Percentiles rank a stretch among this genome's conserved stretches.
These are phyloP conservation scores for Coemansia sp. DNA, from an alignment of 192 early-diverging fungal species.

Conservation along the genomic window DNA sequence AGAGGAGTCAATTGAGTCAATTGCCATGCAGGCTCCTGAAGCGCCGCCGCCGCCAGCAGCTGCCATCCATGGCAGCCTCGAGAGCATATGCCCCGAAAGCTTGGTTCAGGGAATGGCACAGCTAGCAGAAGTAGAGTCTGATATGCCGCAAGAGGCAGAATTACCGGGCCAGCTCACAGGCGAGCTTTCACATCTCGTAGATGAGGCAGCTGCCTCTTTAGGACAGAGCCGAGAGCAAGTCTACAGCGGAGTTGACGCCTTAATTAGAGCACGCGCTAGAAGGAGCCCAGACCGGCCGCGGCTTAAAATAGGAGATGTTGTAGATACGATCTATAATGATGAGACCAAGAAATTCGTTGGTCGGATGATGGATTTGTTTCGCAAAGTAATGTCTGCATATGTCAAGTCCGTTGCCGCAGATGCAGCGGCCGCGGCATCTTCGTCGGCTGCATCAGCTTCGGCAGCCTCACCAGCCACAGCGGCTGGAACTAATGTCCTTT, in stretches of 20 bases:
- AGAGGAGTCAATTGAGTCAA: not conserved
- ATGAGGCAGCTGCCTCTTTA: slow-evolving; percentile 17
- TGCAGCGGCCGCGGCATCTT: not conserved
- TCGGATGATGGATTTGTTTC: slow-evolving; percentile 36
- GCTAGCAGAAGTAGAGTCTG: not conserved
- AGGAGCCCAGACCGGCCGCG: slow-evolving; percentile 13
- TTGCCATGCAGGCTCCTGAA: not conserved
- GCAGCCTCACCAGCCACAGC: not conserved
- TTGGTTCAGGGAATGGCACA: slow-evolving; percentile 24
- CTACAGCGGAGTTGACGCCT: slow-evolving; percentile 12
- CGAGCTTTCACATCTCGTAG: slow-evolving; percentile 23
- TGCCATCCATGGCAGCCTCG: not conserved
- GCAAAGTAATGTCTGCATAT: slow-evolving; percentile 28
- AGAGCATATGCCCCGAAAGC: slow-evolving; percentile 18
- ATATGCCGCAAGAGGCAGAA: not conserved
- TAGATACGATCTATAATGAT: slow-evolving; percentile 20
- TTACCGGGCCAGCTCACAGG: slow-evolving; percentile 8
- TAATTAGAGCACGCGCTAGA: slow-evolving; percentile 25
- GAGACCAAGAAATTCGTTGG: slow-evolving; percentile 27
- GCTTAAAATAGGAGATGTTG: slow-evolving; percentile 11
- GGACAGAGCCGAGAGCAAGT: slow-evolving; percentile 18
- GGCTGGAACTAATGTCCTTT: not conserved
- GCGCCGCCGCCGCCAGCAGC: not conserved
- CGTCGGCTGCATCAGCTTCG: not conserved
- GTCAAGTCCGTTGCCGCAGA: slow-evolving; percentile 30